These are phyloP conservation scores for Sarocladium oryzae DNA, from an alignment of 2,329 filamentous ascomycete species.

Conservation along the genomic window DNA sequence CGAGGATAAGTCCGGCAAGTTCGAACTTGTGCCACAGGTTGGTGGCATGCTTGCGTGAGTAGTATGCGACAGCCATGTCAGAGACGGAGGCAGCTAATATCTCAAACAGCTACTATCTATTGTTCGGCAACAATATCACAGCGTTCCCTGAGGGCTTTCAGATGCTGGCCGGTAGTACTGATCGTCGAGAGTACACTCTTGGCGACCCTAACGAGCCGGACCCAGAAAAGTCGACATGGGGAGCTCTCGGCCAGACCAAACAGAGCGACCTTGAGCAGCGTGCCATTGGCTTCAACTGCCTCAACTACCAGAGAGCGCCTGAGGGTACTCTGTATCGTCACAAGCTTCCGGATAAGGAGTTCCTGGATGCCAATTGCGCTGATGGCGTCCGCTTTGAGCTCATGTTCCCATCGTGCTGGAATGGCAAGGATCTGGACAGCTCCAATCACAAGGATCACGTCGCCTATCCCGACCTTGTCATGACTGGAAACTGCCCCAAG, in stretches of 20 bases:
- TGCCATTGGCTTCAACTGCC: slow-evolving; percentile 88
- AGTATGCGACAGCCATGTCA: too few species aligned
- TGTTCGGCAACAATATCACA: slow-evolving; percentile 56
- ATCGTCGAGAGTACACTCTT: slow-evolving; percentile 62
- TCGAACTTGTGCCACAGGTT: slow-evolving; percentile 63
- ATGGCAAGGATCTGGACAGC: slow-evolving; percentile 54
- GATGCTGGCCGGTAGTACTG: slow-evolving; percentile 73
- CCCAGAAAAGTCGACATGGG: slow-evolving; percentile 65
- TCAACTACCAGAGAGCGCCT: slow-evolving; percentile 64
- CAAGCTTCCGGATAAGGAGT: slow-evolving; percentile 71
- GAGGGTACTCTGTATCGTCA: slow-evolving; percentile 78
- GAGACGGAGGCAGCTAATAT: background rate
- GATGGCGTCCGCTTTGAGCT: slow-evolving; percentile 77
- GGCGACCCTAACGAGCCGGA: slow-evolving; percentile 60
- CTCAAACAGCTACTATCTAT: slow-evolving; percentile 71
- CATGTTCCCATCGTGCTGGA: slow-evolving; percentile 88
- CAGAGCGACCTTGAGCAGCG: slow-evolving; percentile 70
- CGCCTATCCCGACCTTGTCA: slow-evolving; percentile 71
- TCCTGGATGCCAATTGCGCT: slow-evolving; percentile 73
- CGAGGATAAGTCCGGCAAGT: slow-evolving; percentile 55
- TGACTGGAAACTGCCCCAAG: slow-evolving; percentile 67
- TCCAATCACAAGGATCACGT: slow-evolving; percentile 59
- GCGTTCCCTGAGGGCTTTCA: slow-evolving; percentile 73
- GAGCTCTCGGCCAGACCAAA: slow-evolving; percentile 49
- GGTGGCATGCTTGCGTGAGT: slow-evolving; percentile 83